Percentiles rank a stretch among this genome's conserved stretches.
Conservation (phyloP, 1,284 basidiomycete genomes). For the Malassezia sympodialis region DNA sequence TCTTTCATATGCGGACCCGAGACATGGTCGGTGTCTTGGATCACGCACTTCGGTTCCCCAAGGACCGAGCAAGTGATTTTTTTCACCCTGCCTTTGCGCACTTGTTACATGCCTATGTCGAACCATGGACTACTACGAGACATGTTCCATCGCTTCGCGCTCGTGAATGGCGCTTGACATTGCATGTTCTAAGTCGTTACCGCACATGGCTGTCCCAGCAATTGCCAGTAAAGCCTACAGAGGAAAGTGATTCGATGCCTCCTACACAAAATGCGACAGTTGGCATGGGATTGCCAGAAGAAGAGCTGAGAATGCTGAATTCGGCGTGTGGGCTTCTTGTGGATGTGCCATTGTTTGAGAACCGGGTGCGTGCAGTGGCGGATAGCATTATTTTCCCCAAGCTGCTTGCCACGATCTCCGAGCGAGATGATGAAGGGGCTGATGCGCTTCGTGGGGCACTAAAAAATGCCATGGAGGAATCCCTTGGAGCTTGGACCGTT, state of each 20-base stretch:
- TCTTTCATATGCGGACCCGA: constrained; percentile 96
- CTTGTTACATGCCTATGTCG: constrained; percentile 21
- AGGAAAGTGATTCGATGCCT: not conserved
- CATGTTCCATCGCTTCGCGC: constrained; percentile 31
- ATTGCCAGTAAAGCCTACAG: not conserved
- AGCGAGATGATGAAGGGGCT: not conserved
- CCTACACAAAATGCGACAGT: not conserved
- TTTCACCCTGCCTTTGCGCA: constrained; percentile 8
- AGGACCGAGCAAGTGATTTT: constrained; percentile 13
- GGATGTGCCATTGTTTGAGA: constrained; percentile 10
- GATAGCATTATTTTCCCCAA: constrained; percentile 4
- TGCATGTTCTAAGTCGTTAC: constrained; percentile 39
- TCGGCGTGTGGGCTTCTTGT: not conserved
- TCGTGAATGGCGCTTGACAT: constrained; percentile 38
- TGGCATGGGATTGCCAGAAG: not conserved
- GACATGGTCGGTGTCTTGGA: constrained; percentile 59
- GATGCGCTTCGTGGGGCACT: not conserved
- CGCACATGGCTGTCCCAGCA: constrained; percentile 28
- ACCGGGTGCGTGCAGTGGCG: constrained; percentile 3
- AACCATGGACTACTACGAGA: constrained; percentile 26
- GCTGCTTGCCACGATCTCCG: not conserved
- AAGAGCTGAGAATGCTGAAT: not conserved
- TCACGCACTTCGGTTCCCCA: constrained; percentile 1
- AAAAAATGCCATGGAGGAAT: constrained; percentile 9
- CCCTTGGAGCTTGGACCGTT: constrained; percentile 2